Base-by-base conservation (phyloP, 352 stramenopile species). In the Pythium biforme region DNA sequence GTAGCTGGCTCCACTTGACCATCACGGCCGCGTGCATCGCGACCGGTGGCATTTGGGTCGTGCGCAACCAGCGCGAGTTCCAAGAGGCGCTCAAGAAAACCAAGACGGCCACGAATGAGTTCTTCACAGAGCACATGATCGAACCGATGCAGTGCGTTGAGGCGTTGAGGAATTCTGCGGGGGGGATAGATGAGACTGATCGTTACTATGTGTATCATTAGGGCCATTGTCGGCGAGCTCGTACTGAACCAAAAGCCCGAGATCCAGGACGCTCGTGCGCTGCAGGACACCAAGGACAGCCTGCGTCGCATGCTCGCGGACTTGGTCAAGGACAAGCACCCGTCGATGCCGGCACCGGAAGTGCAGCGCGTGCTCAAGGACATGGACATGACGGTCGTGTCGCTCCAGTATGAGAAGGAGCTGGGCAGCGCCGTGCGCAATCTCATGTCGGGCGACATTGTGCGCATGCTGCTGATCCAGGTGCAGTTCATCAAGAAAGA, bases 401-500 rank as follows among this genome's bases (percentile, higher is more conserved):
- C 71, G 55, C 59, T 78, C 2, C 68, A 76, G 64, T 78, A 75
- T 33, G 71, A 78, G 29, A 75, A 78, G 54, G 55, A 78, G 58
- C 63, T 94, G 25, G 70, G 59, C 27, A 78, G 71, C 34, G 81
- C 85, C 14, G 75, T 94, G 54, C 77, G 74, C 14, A 94, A 92
- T 66, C 60, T 94, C 40, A 87, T 94, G 73, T 89, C 83, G 23
- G 85, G 85, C 19, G 85, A 94, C 49, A 92, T 94, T 43, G 83
- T 94, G 56, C 85, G 85, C 33, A 94, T 94, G 85, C 74, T 94
- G 55, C 72, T 94, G 29, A 94, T 94, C 55, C 85, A 94, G 41
- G 81, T 94, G 34, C 85, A 94, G 67, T 94, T 94, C 56, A 94
- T 94, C 76, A 94, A 94, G 68, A 94, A 94, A 55, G 85, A 94